Evolutionary conservation across 2,329 filamentous ascomycete species (phyloP), one percentile per base, ranked within the genome.

Genomic region (Cytospora leucostoma): DNA sequence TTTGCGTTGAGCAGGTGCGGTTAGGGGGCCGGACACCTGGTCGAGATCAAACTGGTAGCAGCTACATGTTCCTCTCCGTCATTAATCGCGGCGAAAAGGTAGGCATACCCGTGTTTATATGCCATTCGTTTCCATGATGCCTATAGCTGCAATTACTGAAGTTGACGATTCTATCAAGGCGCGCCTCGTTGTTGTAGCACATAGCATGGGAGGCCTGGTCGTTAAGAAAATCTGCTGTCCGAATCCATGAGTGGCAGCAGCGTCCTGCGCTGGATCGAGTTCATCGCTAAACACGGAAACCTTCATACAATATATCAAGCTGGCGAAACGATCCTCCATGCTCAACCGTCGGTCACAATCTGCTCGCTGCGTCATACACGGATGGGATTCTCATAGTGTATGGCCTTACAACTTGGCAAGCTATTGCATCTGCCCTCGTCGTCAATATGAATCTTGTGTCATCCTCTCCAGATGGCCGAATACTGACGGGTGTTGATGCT

Each of bases 191-290:
- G 70, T 78, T 13, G 67, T 77, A 19, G 75, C 68, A 3, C 76
- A 78, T 54, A 76, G 73, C 58, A 76, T 78, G 74, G 76, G 76
- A 6, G 76, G 75, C 0, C 66, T 77, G 0, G 72, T 77, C 1
- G 68, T 73, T 32, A 78, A 78, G 59, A 72, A 72, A 62, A 75
- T 75, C 47, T 61, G 35, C 19, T 73, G 0, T 66, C 68, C 1
- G 58, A 67, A 27, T 72, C 71, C 35, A 17, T 73, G 2, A 15
- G 56, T 0, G 66, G 65, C 8, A 56, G 19, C 7, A 66, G 53
- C 50, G 54, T 69, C 2, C 63, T 72, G 0, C 34, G 40, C 10
- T 71, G 70, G 70, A 70, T 73, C 8, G 69, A 73, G 33, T 51
- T 56, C 17, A 34, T 67, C 6, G 66, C 69, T 3, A 37, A 33